Percentiles rank a stretch among this genome's conserved stretches.
Evolutionary conservation across 768 basidiomycete species (phyloP).

Genomic region (Lactarius sanguifluus): DNA sequence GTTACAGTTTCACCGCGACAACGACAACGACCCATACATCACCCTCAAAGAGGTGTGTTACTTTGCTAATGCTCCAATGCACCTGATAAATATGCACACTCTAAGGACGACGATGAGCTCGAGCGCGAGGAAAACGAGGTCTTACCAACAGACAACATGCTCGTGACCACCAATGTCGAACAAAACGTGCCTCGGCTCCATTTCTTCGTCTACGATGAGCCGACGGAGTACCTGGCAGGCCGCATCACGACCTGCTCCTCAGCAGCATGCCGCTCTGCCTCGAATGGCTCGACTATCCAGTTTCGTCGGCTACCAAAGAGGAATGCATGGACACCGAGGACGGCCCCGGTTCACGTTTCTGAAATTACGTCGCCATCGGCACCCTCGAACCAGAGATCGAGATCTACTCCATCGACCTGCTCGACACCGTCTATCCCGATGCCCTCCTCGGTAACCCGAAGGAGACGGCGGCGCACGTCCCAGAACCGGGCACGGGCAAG

Average conservation of each 20-base stretch:
- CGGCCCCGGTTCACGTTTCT: constrained; percentile 43
- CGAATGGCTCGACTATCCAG: constrained; percentile 98
- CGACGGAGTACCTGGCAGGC: constrained; percentile 83
- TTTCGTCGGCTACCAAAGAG: constrained; percentile 44
- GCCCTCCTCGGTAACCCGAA: constrained; percentile 90
- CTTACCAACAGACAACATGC: constrained; percentile 85
- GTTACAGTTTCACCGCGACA: constrained; percentile 85
- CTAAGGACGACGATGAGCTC: constrained; percentile 68
- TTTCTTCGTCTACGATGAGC: constrained; percentile 93
- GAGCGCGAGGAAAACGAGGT: constrained; percentile 91
- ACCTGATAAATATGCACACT: constrained; percentile 11
- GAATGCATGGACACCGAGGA: constrained; percentile 33
- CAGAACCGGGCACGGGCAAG: constrained; percentile 86
- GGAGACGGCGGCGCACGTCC: constrained; percentile 74
- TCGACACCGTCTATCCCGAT: constrained; percentile 93
- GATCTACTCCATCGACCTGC: constrained; percentile 93
- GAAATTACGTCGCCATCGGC: constrained; percentile 94
- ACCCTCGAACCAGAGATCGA: constrained; percentile 98
- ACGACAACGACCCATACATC: constrained; percentile 94
- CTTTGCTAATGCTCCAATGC: constrained; percentile 19
- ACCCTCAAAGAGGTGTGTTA: constrained; percentile 84
- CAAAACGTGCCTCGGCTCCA: constrained; percentile 96
- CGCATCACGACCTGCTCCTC: constrained; percentile 96
- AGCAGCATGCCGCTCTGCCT: constrained; percentile 97
- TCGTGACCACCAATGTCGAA: constrained; percentile 92